A percentile compares a stretch with the other conserved stretches of the same genome.
These are phyloP conservation scores for Colletotrichum sp. DNA, from an alignment of 2,329 filamentous ascomycete species.

Conservation along the genomic window DNA sequence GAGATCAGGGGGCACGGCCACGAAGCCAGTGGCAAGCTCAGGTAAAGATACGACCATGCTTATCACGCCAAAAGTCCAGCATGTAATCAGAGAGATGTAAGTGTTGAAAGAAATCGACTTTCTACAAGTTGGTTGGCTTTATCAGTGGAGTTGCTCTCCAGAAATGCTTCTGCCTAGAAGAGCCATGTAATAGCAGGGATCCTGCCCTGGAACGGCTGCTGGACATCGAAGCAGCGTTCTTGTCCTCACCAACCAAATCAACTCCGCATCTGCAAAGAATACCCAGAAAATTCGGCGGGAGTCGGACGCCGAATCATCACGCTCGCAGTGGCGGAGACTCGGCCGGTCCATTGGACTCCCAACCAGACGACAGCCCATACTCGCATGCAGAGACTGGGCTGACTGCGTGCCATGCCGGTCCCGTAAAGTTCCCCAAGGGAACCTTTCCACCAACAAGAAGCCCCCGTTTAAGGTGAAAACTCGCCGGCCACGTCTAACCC, in stretches of 20 bases:
- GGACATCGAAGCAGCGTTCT: neutral
- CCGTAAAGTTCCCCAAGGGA: rapidly evolving
- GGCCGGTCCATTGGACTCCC: neutral
- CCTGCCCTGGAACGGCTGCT: neutral
- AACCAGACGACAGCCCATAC: neutral
- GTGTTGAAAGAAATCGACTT: rapidly evolving
- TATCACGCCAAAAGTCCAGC: neutral
- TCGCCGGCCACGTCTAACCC: neutral
- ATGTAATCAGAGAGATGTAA: neutral
- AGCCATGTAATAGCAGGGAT: neutral
- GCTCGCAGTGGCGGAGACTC: neutral
- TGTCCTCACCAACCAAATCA: neutral
- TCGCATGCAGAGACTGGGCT: neutral
- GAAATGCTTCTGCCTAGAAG: neutral
- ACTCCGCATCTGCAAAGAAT: neutral
- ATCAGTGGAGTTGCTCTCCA: neutral
- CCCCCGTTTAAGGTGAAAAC: neutral
- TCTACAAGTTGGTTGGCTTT: neutral
- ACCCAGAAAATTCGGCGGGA: neutral
- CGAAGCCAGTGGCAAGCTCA: neutral
- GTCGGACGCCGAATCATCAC: neutral
- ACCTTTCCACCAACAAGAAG: neutral
- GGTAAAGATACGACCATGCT: rapidly evolving
- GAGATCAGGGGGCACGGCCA: neutral
- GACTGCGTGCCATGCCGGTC: neutral